Percentiles rank a stretch among this genome's conserved stretches.
Conservation (phyloP, 2,329 filamentous ascomycete genomes). For the Macrophomina phaseolina region DNA sequence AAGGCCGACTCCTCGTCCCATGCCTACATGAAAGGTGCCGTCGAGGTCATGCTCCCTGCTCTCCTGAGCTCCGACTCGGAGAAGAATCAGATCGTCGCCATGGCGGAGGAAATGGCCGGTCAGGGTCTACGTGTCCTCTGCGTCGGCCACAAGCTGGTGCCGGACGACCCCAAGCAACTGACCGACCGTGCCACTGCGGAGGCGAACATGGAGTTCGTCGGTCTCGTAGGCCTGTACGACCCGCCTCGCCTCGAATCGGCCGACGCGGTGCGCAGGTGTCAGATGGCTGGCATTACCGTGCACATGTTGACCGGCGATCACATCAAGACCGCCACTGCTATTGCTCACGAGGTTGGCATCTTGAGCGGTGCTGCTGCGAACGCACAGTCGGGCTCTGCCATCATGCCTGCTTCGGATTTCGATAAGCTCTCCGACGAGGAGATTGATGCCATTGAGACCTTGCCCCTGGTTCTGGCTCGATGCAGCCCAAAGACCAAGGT, state of each 20-base stretch:
- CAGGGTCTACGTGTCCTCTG: constrained; percentile 47
- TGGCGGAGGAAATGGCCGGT: constrained; percentile 44
- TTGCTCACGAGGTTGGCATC: constrained; percentile 56
- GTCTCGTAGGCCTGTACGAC: constrained; percentile 86
- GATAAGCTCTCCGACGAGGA: constrained; percentile 51
- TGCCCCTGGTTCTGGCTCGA: constrained; percentile 53
- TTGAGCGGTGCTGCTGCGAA: constrained; percentile 27
- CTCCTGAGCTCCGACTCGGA: constrained; percentile 40
- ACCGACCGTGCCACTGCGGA: constrained; percentile 66
- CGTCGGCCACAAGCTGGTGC: constrained; percentile 41
- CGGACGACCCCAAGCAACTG: constrained; percentile 2
- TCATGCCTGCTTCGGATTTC: constrained; percentile 52
- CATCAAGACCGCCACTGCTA: constrained; percentile 52
- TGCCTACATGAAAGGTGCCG: constrained; percentile 47
- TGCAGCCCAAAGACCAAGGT: constrained; percentile 55
- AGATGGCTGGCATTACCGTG: constrained; percentile 54
- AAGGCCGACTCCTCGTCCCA: constrained; percentile 38
- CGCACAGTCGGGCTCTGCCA: constrained; percentile 35
- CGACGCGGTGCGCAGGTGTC: constrained; percentile 53
- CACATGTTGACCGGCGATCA: constrained; percentile 58
- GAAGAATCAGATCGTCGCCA: constrained; percentile 36
- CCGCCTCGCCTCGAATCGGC: constrained; percentile 83
- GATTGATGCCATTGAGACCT: constrained; percentile 47
- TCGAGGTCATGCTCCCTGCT: constrained; percentile 44
- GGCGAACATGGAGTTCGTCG: constrained; percentile 71